These are phyloP conservation scores for Madurella fahalii DNA, from an alignment of 2,329 filamentous ascomycete genomes.

Conservation along the genomic window DNA sequence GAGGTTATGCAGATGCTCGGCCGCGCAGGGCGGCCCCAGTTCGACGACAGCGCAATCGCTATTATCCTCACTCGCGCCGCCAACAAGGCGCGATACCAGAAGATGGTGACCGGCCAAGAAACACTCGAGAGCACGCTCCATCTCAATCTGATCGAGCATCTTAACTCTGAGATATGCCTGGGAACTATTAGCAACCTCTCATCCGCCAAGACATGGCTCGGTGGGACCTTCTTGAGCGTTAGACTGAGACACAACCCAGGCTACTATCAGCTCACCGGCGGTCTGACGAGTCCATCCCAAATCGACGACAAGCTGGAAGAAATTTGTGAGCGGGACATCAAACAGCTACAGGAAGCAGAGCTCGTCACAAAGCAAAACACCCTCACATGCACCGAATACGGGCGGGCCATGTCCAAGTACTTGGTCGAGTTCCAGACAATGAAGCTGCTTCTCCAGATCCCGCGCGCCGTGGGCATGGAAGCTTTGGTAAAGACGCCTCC, in stretches of 20 bases:
- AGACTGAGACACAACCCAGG: conserved; percentile 66
- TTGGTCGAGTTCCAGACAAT: conserved; percentile 78
- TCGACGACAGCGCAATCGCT: conserved; percentile 69
- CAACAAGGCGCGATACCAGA: conserved; percentile 64
- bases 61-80: conserved; percentile 73
- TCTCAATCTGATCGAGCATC: conserved; percentile 72
- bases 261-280: conserved; percentile 59
- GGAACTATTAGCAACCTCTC: conserved; percentile 63
- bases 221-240: conserved; percentile 73
- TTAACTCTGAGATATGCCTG: conserved; percentile 79
- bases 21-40: conserved; percentile 77
- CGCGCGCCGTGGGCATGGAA: conserved; percentile 56
- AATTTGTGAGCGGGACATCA: conserved; percentile 67
- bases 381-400: conserved; percentile 66
- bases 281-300: conserved; percentile 33
- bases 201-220: conserved; percentile 70
- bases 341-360: conserved; percentile 55
- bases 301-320: conserved; percentile 63
- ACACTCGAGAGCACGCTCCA: conserved; percentile 75
- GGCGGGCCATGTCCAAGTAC: conserved; percentile 77
- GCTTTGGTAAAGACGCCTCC: conserved; percentile 56
- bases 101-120: conserved; percentile 68
- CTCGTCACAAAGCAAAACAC: conserved; percentile 49
- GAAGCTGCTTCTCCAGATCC: conserved; percentile 62
- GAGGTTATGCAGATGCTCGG: conserved; percentile 92